phyloP scores from a whole-genome alignment of 2,329 filamentous ascomycete species.

The Fusarium nurragi region DNA sequence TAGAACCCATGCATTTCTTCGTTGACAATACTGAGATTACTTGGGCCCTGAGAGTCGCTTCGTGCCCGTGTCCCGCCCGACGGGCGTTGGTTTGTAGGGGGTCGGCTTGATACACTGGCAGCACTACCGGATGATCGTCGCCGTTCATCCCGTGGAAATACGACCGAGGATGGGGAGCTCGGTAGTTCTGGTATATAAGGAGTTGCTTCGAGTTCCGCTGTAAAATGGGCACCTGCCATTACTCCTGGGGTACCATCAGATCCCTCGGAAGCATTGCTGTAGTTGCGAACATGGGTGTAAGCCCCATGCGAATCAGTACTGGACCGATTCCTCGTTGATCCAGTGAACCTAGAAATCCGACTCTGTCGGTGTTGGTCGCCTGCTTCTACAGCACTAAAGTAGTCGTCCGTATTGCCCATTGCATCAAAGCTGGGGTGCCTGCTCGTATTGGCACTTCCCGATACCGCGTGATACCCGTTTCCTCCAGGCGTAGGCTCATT shows the following conservation, averaged over 20 bases:
- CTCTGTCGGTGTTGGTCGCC: conserved; percentile 27
- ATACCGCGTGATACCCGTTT: conserved; percentile 39
- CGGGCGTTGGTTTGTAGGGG: conserved; percentile 41
- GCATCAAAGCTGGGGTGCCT: conserved; percentile 46
- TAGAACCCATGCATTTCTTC: conserved; percentile 62
- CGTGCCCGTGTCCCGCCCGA: conserved; percentile 43
- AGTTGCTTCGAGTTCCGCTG: conserved; percentile 52
- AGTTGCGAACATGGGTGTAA: conserved; percentile 52
- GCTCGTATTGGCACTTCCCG: conserved; percentile 40
- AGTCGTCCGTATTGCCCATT: conserved; percentile 39
- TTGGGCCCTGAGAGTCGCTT: conserved; percentile 39
- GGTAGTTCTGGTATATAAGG: conserved; percentile 52
- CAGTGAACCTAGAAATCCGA: conserved; percentile 34
- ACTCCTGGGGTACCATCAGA: conserved; percentile 48
- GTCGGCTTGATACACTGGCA: conserved; percentile 29
- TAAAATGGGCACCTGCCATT: conserved; percentile 9
- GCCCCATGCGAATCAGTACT: conserved; percentile 53
- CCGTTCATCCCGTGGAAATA: conserved; percentile 33
- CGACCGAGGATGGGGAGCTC: conserved; percentile 40
- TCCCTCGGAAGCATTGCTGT: conserved; percentile 57
- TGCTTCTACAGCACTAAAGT: conserved; percentile 42
- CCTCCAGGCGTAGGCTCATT: conserved; percentile 41
- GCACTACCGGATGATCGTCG: conserved; percentile 44
- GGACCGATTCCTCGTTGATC: conserved; percentile 40
- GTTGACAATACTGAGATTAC: conserved; percentile 47